phyloP scores from a whole-genome alignment of 2,329 filamentous ascomycete species.

The Penicillium occitanis region DNA sequence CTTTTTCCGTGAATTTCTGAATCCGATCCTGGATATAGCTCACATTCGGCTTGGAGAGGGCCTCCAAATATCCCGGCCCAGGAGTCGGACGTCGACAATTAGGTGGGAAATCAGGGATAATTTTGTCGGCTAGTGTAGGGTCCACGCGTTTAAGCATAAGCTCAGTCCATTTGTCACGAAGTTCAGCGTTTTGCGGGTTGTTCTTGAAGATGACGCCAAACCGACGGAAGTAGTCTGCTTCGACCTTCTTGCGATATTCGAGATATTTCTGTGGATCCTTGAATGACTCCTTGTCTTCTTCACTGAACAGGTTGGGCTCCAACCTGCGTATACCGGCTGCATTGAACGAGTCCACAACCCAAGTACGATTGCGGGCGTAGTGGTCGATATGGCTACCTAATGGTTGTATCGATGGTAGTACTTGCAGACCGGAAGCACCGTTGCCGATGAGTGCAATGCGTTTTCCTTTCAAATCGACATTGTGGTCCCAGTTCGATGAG shows the following conservation, averaged over 20 bases:
- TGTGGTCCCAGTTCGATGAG: constrained; percentile 60
- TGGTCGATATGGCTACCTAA: constrained; percentile 56
- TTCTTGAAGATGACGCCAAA: constrained; percentile 57
- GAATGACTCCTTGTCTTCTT: constrained; percentile 58
- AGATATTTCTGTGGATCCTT: constrained; percentile 62
- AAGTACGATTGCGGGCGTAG: constrained; percentile 65
- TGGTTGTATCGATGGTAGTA: constrained; percentile 43
- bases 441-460: constrained; percentile 62
- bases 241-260: constrained; percentile 57
- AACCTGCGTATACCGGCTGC: constrained; percentile 54
- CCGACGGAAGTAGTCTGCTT: constrained; percentile 62
- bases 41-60: constrained; percentile 62
- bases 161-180: constrained; percentile 50
- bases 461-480: constrained; percentile 52
- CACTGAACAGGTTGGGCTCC: constrained; percentile 55
- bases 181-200: constrained; percentile 50
- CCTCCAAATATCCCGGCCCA: constrained; percentile 67
- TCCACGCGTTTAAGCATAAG: constrained; percentile 58
- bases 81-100: constrained; percentile 66
- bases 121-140: constrained; percentile 55
- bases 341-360: constrained; percentile 66
- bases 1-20: constrained; percentile 57
- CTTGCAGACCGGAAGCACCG: constrained; percentile 61
- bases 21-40: constrained; percentile 60
- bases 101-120: constrained; percentile 64